These are phyloP conservation scores for Cucumis hystrix DNA, from an alignment of 306 rosid species.

Conservation along the genomic window DNA sequence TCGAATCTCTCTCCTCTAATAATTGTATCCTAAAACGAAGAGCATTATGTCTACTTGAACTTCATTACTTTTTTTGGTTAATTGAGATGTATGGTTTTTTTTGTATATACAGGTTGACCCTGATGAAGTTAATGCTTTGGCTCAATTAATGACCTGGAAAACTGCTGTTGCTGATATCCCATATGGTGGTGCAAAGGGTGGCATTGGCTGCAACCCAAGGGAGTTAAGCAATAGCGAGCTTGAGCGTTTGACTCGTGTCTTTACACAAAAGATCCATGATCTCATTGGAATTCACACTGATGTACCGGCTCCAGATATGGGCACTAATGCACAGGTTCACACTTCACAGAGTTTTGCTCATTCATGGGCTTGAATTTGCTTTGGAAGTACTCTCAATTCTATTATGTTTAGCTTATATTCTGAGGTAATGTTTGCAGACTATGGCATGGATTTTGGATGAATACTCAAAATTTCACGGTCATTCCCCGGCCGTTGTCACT, in stretches of 20 bases:
- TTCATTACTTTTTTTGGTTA: not conserved
- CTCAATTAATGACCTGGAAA: conserved; percentile 69
- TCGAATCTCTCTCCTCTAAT: not conserved
- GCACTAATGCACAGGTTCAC: conserved; percentile 44
- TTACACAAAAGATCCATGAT: conserved; percentile 49
- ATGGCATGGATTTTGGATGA: conserved; percentile 68
- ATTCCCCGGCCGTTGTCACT: conserved; percentile 54
- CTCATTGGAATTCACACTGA: conserved; percentile 51
- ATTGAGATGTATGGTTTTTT: not conserved
- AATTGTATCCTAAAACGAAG: not conserved
- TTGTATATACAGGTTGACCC: conserved; percentile 37
- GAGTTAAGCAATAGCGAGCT: conserved; percentile 39
- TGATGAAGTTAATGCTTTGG: conserved; percentile 55
- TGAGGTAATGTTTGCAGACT: conserved; percentile 17
- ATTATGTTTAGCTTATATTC: not conserved
- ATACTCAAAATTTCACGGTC: conserved; percentile 55
- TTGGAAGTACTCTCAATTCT: not conserved
- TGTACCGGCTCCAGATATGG: conserved; percentile 66
- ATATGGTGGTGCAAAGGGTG: conserved; percentile 65
- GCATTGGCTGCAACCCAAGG: conserved; percentile 48
- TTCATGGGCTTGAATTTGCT: not conserved
- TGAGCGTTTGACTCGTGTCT: conserved; percentile 57
- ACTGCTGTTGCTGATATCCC: conserved; percentile 60
- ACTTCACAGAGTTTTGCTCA: not conserved
- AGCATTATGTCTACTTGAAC: not conserved